phyloP scores from a whole-genome alignment of 768 basidiomycete species.

The Lactarius vividus region DNA sequence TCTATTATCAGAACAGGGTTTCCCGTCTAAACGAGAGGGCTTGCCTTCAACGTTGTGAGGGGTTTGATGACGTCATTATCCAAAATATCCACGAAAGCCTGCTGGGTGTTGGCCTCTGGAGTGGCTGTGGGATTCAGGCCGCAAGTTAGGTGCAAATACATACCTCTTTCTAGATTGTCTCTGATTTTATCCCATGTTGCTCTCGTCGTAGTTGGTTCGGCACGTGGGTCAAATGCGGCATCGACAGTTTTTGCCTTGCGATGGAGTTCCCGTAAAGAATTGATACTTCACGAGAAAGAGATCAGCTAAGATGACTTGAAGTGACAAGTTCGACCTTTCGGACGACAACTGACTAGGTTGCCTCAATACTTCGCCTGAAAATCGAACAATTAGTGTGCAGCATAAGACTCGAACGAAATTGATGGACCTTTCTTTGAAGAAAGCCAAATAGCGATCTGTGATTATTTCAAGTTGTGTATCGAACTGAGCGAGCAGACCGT shows the following conservation, averaged over 20 bases:
- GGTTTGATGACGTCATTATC: neutral
- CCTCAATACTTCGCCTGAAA: neutral
- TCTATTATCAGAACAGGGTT: neutral
- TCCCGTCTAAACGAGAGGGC: neutral
- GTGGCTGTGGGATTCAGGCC: neutral
- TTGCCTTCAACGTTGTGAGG: neutral
- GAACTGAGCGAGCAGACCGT: neutral
- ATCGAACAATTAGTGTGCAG: neutral
- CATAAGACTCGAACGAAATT: neutral
- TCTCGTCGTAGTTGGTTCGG: neutral
- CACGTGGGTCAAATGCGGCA: neutral
- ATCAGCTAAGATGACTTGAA: neutral
- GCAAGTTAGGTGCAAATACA: neutral
- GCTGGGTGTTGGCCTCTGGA: neutral
- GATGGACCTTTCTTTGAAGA: neutral
- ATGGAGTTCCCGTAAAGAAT: neutral
- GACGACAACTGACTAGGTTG: neutral
- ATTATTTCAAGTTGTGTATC: neutral
- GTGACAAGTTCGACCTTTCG: neutral
- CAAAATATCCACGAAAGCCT: neutral
- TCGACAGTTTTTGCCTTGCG: neutral
- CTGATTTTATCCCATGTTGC: neutral
- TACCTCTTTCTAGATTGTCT: neutral
- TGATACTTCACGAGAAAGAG: neutral
- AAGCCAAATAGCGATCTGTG: neutral